These are phyloP conservation scores for Populus davidiana DNA, from an alignment of 345 rosid genomes.

Conservation along the genomic window DNA sequence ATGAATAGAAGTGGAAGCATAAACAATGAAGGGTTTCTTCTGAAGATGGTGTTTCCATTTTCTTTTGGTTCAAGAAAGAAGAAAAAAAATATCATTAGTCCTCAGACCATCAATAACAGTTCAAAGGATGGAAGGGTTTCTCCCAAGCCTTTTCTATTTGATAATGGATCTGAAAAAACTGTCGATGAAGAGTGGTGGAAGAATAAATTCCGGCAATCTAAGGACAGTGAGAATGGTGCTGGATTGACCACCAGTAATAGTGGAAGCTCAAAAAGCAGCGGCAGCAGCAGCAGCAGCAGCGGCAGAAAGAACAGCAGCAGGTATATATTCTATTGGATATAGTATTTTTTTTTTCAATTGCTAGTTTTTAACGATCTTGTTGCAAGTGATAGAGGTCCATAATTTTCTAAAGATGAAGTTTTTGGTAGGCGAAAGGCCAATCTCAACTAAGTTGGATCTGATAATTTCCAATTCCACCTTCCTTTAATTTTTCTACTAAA, in stretches of 20 bases:
- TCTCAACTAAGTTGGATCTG: not conserved
- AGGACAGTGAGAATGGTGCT: slow-evolving; percentile 40
- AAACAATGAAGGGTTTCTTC: slow-evolving; percentile 54
- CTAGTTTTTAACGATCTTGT: not conserved
- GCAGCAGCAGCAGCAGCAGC: slow-evolving; percentile 44
- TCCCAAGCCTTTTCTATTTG: slow-evolving; percentile 45
- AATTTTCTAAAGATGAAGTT: not conserved
- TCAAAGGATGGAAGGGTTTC: slow-evolving; percentile 32
- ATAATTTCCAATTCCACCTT: not conserved
- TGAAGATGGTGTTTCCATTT: slow-evolving; percentile 68
- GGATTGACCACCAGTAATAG: slow-evolving; percentile 26
- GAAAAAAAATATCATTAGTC: slow-evolving; percentile 29
- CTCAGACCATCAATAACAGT: slow-evolving; percentile 1
- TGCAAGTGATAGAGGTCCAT: not conserved
- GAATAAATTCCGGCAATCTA: slow-evolving; percentile 33
- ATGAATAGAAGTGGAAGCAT: slow-evolving; percentile 39
- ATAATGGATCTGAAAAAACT: slow-evolving; percentile 29
- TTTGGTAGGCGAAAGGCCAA: not conserved
- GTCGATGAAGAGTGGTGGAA: slow-evolving; percentile 74
- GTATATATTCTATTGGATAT: slow-evolving; percentile 11
- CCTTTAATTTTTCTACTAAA: not conserved
- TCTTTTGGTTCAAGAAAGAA: slow-evolving; percentile 42
- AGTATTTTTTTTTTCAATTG: not conserved
- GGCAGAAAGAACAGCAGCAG: slow-evolving; percentile 47
- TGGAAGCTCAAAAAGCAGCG: slow-evolving; percentile 35